A percentile compares a stretch with the other conserved stretches of the same genome.
These are phyloP conservation scores for Polytolypa hystricis DNA, from an alignment of 2,329 filamentous ascomycete genomes.

Conservation along the genomic window DNA sequence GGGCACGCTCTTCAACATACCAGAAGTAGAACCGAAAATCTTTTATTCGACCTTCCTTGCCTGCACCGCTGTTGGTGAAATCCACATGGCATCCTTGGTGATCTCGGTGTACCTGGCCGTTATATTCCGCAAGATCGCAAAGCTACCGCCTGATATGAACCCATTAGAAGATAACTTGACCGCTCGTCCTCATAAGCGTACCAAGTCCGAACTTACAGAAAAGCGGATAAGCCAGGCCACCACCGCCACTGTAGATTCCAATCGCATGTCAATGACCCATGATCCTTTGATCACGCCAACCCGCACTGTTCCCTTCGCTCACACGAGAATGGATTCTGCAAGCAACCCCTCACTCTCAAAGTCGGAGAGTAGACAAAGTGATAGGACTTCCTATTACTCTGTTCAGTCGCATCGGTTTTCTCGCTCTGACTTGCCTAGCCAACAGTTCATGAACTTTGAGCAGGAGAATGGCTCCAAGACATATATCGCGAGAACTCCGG, in stretches of 20 bases:
- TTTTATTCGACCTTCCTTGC: slow-evolving; percentile 58
- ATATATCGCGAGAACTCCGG: slow-evolving; percentile 17
- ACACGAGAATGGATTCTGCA: slow-evolving; percentile 58
- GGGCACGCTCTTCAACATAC: slow-evolving; percentile 55
- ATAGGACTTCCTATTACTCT: slow-evolving; percentile 38
- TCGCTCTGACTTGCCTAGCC: slow-evolving; percentile 22
- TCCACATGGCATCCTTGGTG: slow-evolving; percentile 60
- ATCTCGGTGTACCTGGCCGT: slow-evolving; percentile 65
- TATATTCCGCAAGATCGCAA: slow-evolving; percentile 70
- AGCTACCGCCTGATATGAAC: slow-evolving; percentile 88
- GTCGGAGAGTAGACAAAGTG: slow-evolving; percentile 32
- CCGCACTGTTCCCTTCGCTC: slow-evolving; percentile 61
- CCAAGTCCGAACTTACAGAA: slow-evolving; percentile 50
- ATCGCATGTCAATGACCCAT: slow-evolving; percentile 28
- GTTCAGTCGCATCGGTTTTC: slow-evolving; percentile 30
- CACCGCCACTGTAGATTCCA: slow-evolving; percentile 27
- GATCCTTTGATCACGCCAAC: slow-evolving; percentile 33
- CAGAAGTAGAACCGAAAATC: slow-evolving; percentile 47
- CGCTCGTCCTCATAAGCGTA: slow-evolving; percentile 62
- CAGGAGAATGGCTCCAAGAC: slow-evolving; percentile 20
- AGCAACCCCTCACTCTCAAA: slow-evolving; percentile 44
- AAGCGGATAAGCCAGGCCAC: slow-evolving; percentile 50
- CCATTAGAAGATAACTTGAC: slow-evolving; percentile 80
- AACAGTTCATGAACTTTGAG: slow-evolving; percentile 21
- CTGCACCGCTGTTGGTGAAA: slow-evolving; percentile 49